Conservation (phyloP, 1,284 basidiomycete species). For the Melampsora larici-populina region DNA sequence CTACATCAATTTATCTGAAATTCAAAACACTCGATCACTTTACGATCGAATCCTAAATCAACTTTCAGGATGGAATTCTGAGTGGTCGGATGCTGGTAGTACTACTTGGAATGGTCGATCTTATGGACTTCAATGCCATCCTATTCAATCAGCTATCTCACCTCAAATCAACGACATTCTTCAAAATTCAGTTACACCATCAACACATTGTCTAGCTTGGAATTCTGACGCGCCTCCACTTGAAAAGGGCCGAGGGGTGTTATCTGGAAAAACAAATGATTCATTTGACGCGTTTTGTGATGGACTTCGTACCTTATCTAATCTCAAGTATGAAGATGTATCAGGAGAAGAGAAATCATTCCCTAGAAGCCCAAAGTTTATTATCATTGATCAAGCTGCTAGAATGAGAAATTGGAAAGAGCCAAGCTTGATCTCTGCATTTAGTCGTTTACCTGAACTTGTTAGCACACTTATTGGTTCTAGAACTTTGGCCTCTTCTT, state of each 20-base stretch:
- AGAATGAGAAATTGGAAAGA: constrained; percentile 23
- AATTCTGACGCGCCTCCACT: background rate
- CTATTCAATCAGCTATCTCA: background rate
- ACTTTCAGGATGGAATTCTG: constrained; percentile 23
- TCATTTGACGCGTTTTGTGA: constrained; percentile 32
- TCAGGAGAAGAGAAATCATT: background rate
- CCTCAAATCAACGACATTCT: background rate
- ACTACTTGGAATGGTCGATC: constrained; percentile 28
- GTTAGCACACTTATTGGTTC: background rate
- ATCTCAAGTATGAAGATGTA: background rate
- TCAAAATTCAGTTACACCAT: background rate
- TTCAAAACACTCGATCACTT: background rate
- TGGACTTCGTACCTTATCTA: constrained; percentile 23
- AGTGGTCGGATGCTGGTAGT: background rate
- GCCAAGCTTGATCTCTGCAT: background rate
- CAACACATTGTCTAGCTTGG: constrained; percentile 2
- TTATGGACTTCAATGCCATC: background rate
- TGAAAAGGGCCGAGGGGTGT: constrained; percentile 2
- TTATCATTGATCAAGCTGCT: constrained; percentile 24
- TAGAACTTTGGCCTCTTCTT: background rate
- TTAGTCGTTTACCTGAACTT: constrained; percentile 25
- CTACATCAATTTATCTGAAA: constrained; percentile 18
- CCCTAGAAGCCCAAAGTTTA: constrained; percentile 10
- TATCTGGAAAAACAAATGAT: constrained; percentile 10
- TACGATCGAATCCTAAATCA: constrained; percentile 24